Base-by-base conservation (phyloP, 106 monocot species). In the Amphibolis antarctica region DNA sequence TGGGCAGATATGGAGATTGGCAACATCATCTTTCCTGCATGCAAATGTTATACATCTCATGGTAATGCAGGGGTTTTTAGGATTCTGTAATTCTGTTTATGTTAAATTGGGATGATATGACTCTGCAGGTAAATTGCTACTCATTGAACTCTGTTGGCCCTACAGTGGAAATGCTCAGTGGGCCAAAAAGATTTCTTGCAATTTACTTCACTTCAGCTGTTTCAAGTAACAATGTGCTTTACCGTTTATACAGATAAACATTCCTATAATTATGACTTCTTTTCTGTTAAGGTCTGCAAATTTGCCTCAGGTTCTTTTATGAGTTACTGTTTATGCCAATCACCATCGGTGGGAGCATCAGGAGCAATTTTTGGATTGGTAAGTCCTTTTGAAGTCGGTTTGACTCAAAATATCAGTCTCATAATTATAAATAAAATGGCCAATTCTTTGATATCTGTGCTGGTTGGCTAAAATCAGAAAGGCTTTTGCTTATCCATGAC, bases 341-440 rank as follows among this genome's bases (percentile, higher is more conserved):
- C 77, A 27, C 83, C 89, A 65, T 69, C 93, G 60, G 85, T 89
- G 72, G 93, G 93, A 66, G 83, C 93, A 69, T 94, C 93, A 10
- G 93, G 89, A 30, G 88, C 93, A 46, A 86, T 94, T 27, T 94
- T 86, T 81, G 93, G 93, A 67, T 75, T 94, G 64, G 93, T 94
- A 83, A 70, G 79, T 59, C 44, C 46, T 19, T 51, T 69, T 62
- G 12, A 58, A 30, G n/a, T 53, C 14, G 29, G 25, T 20, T 44
- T 25, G 9, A 1, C 4, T 55, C 31, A 25, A 14, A 4, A 15
- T 42, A 23, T 20, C 12, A 9, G 47, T 9, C 15, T 14, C 27
- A 26, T 22, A 36, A 60, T 31, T 28, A 28, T 60, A 30, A 36
- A 13, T 60, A 30, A 27, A 30, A 5, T 53, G 53, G 10, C n/a